Evolutionary conservation across 192 early-diverging fungal species (phyloP).

Genomic region (Backusella morwellensis): DNA sequence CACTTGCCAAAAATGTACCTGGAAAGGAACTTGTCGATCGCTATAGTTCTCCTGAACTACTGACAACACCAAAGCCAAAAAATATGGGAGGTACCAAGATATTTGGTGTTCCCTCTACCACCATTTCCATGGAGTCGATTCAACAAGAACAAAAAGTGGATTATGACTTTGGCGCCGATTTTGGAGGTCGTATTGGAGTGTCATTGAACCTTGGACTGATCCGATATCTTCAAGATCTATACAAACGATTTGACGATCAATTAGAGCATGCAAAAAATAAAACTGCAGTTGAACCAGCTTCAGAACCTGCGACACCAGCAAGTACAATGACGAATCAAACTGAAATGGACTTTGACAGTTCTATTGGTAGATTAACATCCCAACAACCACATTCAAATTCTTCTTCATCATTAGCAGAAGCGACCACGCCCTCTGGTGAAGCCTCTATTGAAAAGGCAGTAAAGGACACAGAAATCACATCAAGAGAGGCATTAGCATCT

Average conservation of each 20-base stretch:
- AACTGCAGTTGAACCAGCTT: not conserved
- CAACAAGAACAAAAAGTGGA: conserved; percentile 19
- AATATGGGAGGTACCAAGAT: conserved; percentile 29
- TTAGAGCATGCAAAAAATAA: conserved; percentile 20
- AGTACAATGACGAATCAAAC: not conserved
- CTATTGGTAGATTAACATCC: not conserved
- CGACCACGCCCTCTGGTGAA: not conserved
- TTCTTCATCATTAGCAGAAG: not conserved
- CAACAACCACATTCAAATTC: not conserved
- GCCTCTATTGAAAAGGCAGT: not conserved
- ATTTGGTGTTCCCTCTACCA: conserved; percentile 39
- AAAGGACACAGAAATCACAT: not conserved
- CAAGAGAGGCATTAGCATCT: not conserved
- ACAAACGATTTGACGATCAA: conserved; percentile 36
- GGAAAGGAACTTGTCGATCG: conserved; percentile 15
- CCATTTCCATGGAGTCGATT: conserved; percentile 38
- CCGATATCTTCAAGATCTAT: conserved; percentile 43
- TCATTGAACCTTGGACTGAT: conserved; percentile 46
- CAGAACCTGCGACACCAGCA: not conserved
- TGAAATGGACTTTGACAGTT: not conserved
- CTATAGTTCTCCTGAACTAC: not conserved
- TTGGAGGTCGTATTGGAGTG: conserved; percentile 43
- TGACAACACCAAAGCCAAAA: not conserved
- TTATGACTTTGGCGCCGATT: conserved; percentile 37
- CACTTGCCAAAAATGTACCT: conserved; percentile 35